Evolutionary conservation across 345 rosid species (phyloP), one percentile per base, ranked within the genome.

Genomic region (Eucalyptus pauciflora): DNA sequence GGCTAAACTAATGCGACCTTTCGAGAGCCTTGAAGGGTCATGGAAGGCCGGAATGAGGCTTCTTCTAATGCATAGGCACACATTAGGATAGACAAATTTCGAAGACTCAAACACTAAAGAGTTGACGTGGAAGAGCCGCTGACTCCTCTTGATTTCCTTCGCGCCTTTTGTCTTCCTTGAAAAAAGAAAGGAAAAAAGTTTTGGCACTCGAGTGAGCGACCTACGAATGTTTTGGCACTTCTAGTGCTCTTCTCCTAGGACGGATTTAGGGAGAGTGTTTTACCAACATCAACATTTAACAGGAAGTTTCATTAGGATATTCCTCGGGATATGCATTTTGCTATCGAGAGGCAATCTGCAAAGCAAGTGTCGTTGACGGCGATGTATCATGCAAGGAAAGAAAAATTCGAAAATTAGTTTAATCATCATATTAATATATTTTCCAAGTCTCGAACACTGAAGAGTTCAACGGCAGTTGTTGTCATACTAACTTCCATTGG

Each of bases 181-280:
- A 56, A 56, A 22, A 9, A 56, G 6, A 24, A 56, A 56, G 6
- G 5, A 62, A 4, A 33, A 0, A 69, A 31, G 56, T 16, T 6
- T 51, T 16, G 54, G 8, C 4, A 16, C 20, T 51, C 54, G 2
- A 51, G 8, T 51, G 20, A 51, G 3, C 4, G 4, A 16, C 8
- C 0, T 16, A 16, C 1, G 3, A 51, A 51, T 16, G 54, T 51
- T 51, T 51, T 6, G 20, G 4, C 0, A 51, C 3, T 51, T 51
- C 4, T 16, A 16, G 2, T 6, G 0, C 16, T 51, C 20, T 6
- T 16, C 0, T 16, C 8, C 1, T 5, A n/a, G 0, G 3, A 76
- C 0, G 18, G 3, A 33, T 20, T 76, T 7, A 20, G 5, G 1
- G 1, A 20, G 46, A 37, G 15, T 10, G 7, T 11, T 76, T 22